phyloP scores from a whole-genome alignment of 208 protist species.

The Acanthamoeba lenticulata region DNA sequence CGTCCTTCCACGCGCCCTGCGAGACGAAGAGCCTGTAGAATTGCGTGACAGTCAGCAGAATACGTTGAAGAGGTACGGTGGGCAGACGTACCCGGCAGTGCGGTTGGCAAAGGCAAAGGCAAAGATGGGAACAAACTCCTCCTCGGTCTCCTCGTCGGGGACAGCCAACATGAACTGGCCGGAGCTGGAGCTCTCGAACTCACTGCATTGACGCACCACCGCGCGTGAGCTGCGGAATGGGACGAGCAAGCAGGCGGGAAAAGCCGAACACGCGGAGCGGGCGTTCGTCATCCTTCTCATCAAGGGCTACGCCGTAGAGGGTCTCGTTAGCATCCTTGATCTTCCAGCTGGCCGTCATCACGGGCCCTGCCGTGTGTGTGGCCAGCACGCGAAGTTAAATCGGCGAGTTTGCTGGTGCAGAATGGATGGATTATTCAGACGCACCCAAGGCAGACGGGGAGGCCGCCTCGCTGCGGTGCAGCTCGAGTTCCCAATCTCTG shows the following conservation, averaged over 20 bases:
- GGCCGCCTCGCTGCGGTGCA: background rate
- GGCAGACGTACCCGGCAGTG: slow-evolving; percentile 4
- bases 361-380: background rate
- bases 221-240: background rate
- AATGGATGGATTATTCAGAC: background rate
- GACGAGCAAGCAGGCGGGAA: background rate
- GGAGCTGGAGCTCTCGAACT: background rate
- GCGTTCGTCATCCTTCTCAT: slow-evolving; percentile 44
- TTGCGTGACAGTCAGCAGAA: background rate
- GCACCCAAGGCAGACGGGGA: background rate
- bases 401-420: background rate
- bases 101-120: background rate
- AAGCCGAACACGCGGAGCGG: background rate
- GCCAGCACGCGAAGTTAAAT: background rate
- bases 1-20: slow-evolving; percentile 33
- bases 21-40: background rate
- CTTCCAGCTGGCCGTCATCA: background rate
- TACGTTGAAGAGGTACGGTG: no score
- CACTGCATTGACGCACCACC: background rate
- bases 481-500: background rate
- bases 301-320: background rate
- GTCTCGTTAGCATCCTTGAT: slow-evolving; percentile 54
- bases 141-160: background rate
- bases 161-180: slow-evolving; percentile 12
- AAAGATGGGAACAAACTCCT: slow-evolving; percentile 4